A percentile compares a stretch with the other conserved stretches of the same genome.
Conservation (phyloP, 2,329 filamentous ascomycete genomes). For the Sarocladium strictum region DNA sequence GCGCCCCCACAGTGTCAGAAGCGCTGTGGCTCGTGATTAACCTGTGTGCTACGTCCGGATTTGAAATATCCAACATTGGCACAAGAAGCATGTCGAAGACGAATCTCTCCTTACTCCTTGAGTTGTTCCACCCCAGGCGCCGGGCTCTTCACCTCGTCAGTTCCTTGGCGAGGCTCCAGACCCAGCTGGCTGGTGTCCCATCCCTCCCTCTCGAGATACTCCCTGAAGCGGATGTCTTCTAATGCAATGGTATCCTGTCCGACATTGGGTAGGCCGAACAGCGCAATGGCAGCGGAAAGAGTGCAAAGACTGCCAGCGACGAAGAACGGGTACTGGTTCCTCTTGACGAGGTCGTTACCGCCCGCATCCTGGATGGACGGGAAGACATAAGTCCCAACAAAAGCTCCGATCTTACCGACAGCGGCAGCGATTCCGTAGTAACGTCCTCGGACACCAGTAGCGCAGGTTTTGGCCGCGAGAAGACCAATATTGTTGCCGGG, state of each 20-base stretch:
- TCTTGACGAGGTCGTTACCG: conserved; percentile 43
- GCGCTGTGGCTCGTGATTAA: neutral
- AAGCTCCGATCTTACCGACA: conserved; percentile 72
- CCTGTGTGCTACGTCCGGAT: no score
- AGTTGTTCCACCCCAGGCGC: neutral
- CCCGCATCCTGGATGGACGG: conserved; percentile 63
- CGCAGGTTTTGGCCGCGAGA: conserved; percentile 78
- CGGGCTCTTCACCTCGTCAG: neutral
- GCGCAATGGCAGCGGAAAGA: conserved; percentile 54
- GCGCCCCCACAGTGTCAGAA: no score
- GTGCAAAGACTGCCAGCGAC: conserved; percentile 74
- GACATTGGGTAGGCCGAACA: conserved; percentile 68
- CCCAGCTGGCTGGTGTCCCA: conserved; percentile 63
- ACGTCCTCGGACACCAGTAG: conserved; percentile 75
- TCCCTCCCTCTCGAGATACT: conserved; percentile 65
- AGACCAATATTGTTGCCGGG: conserved; percentile 91
- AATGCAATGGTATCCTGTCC: conserved; percentile 77
- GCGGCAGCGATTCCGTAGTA: conserved; percentile 70
- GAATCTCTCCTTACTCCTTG: neutral
- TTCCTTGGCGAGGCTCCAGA: conserved; percentile 19
- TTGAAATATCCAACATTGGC: no score
- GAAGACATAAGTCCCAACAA: conserved; percentile 80
- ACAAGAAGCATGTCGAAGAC: no score
- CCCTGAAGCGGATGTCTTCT: conserved; percentile 72
- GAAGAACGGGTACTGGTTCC: conserved; percentile 83